A percentile compares a stretch with the other conserved stretches of the same genome.
These are phyloP conservation scores for Ustilago loliicola DNA, from an alignment of 1,284 basidiomycete genomes.

Conservation along the genomic window DNA sequence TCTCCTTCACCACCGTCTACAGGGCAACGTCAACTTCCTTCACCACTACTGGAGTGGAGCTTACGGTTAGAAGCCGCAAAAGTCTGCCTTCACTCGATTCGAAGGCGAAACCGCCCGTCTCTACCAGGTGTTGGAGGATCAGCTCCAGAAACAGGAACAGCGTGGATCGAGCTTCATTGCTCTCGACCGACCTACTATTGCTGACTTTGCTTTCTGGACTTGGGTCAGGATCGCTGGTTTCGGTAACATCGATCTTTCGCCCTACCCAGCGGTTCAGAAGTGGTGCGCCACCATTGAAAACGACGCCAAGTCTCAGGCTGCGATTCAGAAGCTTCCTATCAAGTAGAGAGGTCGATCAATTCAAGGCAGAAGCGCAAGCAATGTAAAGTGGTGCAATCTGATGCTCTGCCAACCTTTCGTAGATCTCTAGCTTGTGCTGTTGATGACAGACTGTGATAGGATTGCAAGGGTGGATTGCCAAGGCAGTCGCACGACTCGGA, in stretches of 20 bases:
- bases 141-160: slow-evolving; percentile 51
- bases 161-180: slow-evolving; percentile 57
- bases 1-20: neutral
- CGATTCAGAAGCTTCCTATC: slow-evolving; percentile 51
- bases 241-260: slow-evolving; percentile 57
- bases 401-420: neutral
- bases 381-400: neutral
- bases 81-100: slow-evolving; percentile 58
- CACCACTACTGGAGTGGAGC: slow-evolving; percentile 37
- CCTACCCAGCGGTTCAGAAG: slow-evolving; percentile 55
- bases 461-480: neutral
- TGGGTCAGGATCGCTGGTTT: slow-evolving; percentile 55
- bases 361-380: neutral
- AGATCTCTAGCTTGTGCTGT: neutral
- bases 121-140: slow-evolving; percentile 59
- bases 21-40: slow-evolving; percentile 49
- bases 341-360: slow-evolving; percentile 15
- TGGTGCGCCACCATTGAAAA: slow-evolving; percentile 54
- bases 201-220: slow-evolving; percentile 61
- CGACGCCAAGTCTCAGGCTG: slow-evolving; percentile 51
- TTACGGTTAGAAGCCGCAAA: slow-evolving; percentile 52
- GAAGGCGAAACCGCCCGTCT: slow-evolving; percentile 60
- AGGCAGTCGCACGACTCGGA: too few species aligned
- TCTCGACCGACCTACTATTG: slow-evolving; percentile 62
- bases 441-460: neutral